A percentile compares a stretch with the other conserved stretches of the same genome.
These are phyloP conservation scores for Exophiala bonariae DNA, from an alignment of 2,329 filamentous ascomycete genomes.

Conservation along the genomic window DNA sequence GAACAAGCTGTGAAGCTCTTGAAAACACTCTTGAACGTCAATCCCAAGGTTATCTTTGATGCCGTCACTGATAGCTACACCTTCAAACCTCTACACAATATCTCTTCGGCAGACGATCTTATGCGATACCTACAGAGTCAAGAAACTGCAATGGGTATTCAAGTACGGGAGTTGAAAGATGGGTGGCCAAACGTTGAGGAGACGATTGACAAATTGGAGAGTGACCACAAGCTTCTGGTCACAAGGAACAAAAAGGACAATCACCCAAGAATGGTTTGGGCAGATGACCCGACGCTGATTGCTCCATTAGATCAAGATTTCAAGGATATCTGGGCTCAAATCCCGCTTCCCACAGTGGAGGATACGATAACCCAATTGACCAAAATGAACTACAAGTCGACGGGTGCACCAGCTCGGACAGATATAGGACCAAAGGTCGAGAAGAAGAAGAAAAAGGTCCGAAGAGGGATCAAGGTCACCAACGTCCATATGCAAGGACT, in stretches of 20 bases:
- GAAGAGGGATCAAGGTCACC: constrained; percentile 75
- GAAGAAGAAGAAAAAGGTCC: constrained; percentile 73
- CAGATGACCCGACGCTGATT: constrained; percentile 77
- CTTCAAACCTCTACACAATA: constrained; percentile 81
- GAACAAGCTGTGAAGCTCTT: constrained; percentile 17
- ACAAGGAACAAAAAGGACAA: constrained; percentile 91
- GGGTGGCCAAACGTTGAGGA: constrained; percentile 86
- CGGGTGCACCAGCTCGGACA: constrained; percentile 69
- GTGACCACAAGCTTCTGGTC: constrained; percentile 76
- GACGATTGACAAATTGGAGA: constrained; percentile 75
- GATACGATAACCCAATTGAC: constrained; percentile 72
- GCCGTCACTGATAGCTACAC: constrained; percentile 67
- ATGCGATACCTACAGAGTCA: constrained; percentile 79
- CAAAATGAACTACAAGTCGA: constrained; percentile 77
- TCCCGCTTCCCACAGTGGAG: constrained; percentile 71
- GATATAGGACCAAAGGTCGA: constrained; percentile 54
- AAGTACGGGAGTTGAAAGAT: constrained; percentile 89
- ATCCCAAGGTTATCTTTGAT: constrained; percentile 62
- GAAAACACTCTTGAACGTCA: constrained; percentile 14
- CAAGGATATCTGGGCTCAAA: constrained; percentile 76
- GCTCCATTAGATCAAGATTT: constrained; percentile 81
- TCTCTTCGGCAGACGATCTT: constrained; percentile 74
- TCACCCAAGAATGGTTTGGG: constrained; percentile 81
- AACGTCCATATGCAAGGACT: constrained; percentile 74
- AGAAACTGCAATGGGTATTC: constrained; percentile 75